Percentiles rank a stretch among this genome's conserved stretches.
These are phyloP conservation scores for Aspergillus jensenii DNA, from an alignment of 2,329 filamentous ascomycete genomes.

Conservation along the genomic window DNA sequence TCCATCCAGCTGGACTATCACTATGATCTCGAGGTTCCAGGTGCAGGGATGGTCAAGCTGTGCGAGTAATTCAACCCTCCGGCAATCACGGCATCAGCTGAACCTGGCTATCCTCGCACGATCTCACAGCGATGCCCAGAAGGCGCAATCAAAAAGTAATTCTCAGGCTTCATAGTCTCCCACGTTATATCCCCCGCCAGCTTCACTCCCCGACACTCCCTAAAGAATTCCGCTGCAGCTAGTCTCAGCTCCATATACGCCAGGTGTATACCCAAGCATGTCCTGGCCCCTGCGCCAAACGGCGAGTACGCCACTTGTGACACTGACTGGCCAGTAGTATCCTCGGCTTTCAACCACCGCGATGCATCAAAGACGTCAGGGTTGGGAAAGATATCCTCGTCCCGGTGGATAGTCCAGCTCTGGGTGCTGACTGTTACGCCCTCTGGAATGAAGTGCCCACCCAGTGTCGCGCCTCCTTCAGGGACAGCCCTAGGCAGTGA, in stretches of 20 bases:
- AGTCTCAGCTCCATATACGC: conserved; percentile 58
- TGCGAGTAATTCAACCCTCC: not conserved
- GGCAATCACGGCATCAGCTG: not conserved
- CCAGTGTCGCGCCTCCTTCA: conserved; percentile 39
- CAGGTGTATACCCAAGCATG: conserved; percentile 68
- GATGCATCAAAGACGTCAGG: conserved; percentile 52
- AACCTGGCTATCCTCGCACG: not conserved
- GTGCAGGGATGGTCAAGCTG: not conserved
- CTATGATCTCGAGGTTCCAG: not conserved
- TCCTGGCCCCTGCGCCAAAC: conserved; percentile 65
- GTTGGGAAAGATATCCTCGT: conserved; percentile 49
- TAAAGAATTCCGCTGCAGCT: conserved; percentile 52
- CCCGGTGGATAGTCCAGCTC: conserved; percentile 55
- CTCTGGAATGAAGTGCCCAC: conserved; percentile 47
- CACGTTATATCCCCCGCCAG: conserved; percentile 2
- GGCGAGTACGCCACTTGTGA: conserved; percentile 59
- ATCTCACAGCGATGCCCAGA: conserved; percentile 42
- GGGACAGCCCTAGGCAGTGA: conserved; percentile 51
- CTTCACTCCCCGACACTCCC: conserved; percentile 24
- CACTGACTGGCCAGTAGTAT: conserved; percentile 14
- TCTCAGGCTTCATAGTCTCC: conserved; percentile 43
- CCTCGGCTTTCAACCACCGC: conserved; percentile 49
- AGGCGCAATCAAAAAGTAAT: conserved; percentile 45
- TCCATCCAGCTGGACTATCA: too few relatives aligned
- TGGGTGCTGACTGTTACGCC: conserved; percentile 54